Evolutionary conservation across 805 yeast species (phyloP).

Genomic region (Metschnikowia aberdeeniae): DNA sequence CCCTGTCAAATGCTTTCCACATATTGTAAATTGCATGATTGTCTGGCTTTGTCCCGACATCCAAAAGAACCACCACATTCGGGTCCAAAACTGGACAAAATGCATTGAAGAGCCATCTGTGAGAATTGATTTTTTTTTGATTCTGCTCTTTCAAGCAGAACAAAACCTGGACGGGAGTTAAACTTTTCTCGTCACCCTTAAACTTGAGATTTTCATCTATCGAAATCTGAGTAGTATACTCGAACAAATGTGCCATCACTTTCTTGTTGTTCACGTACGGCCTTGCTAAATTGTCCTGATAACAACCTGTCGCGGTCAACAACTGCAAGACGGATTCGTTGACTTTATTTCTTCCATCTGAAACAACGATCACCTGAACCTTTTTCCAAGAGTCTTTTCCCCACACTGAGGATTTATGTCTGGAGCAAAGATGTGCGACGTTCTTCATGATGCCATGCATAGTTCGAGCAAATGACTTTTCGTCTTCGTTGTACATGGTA

Average conservation of each 20-base stretch:
- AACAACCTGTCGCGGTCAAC: slow-evolving; percentile 91
- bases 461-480: slow-evolving; percentile 83
- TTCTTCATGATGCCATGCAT: slow-evolving; percentile 93
- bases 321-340: slow-evolving; percentile 80
- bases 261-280: slow-evolving; percentile 87
- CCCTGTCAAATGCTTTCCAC: slow-evolving; percentile 97
- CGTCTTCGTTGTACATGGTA: slow-evolving; percentile 98
- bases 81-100: slow-evolving; percentile 91
- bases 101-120: slow-evolving; percentile 95
- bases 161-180: slow-evolving; percentile 91
- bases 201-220: slow-evolving; percentile 85
- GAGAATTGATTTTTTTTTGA: slow-evolving; percentile 92
- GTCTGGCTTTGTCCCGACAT: slow-evolving; percentile 98
- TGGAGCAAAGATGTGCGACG: slow-evolving; percentile 77
- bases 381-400: slow-evolving; percentile 97
- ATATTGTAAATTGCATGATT: slow-evolving; percentile 81
- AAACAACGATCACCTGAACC: slow-evolving; percentile 83
- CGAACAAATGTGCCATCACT: slow-evolving; percentile 92
- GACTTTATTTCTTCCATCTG: slow-evolving; percentile 93
- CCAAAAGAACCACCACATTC: slow-evolving; percentile 80
- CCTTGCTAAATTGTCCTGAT: slow-evolving; percentile 96
- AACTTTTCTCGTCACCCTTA: slow-evolving; percentile 83
- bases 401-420: slow-evolving; percentile 85
- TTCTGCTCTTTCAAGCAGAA: slow-evolving; percentile 92
- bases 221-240: slow-evolving; percentile 93